Evolutionary conservation across 2,329 filamentous ascomycete genomes (phyloP), one percentile per base, ranked within the genome.

Genomic region (Phaeoacremonium minimum): DNA sequence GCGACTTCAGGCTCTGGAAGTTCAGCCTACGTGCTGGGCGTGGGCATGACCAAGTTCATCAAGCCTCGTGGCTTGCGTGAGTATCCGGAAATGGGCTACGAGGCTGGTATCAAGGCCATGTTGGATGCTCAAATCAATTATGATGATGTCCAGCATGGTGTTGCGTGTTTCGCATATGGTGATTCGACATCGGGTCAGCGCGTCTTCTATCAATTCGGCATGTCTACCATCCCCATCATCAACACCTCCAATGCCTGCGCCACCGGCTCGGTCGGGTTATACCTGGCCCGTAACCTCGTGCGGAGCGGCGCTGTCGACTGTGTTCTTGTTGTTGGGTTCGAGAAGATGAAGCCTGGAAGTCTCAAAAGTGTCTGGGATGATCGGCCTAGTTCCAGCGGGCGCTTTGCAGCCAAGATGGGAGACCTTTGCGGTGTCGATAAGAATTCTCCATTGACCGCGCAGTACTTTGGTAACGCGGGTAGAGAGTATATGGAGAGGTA

Each of bases 201-300:
- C 47, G 90, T 97, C 55, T 96, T 97, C 67, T 97, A 97, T 68
- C 91, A 97, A 67, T 96, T 97, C 62, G 93, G 91, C 69, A 90
- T 97, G 83, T 96, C 90, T 30, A 75, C 85, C 55, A 96, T 97
- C 51, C 91, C 91, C 53, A 88, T 97, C 58, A 90, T 94, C 73
- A 97, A 97, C 56, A 88, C 95, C 56, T 97, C 96, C 77, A 97
- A 97, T 75, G 95, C 96, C 71, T 97, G 91, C 73, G 87, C 87
- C 4, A 97, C 91, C 1, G 93, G 91, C n/a, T 89, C 84, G 5
- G 95, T 91, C 0, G 93, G 91, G 7, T 69, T 97, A 40, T 82
- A 83, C 56, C 84, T 97, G 75, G 93, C 77, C 3, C 74, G 89
- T 20, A 87, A 83, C 36, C 74, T 94, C 58, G 82, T 96, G 50